phyloP scores from a whole-genome alignment of 495 filamentous ascomycete species.

The Clavariopsis aquatica region DNA sequence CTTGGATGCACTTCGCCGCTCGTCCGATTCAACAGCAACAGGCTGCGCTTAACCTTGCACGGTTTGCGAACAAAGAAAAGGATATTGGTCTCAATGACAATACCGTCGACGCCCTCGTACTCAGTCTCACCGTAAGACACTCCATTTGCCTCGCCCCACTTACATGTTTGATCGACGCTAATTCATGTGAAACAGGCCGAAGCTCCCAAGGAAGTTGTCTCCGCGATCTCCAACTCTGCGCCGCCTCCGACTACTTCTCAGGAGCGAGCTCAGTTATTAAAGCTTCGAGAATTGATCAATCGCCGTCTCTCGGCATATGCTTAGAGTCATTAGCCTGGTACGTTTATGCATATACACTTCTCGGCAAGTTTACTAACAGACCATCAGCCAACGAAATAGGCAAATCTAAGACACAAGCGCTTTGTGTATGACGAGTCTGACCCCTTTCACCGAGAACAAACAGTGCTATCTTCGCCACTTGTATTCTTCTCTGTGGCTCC shows the following conservation, averaged over 20 bases:
- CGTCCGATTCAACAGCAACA: conserved; percentile 44
- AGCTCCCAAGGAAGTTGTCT: conserved; percentile 41
- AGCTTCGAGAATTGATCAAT: conserved; percentile 21
- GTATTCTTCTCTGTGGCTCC: background rate
- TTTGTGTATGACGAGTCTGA: background rate
- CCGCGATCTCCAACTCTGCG: conserved; percentile 19
- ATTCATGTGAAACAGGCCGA: conserved; percentile 43
- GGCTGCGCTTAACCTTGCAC: conserved; percentile 58
- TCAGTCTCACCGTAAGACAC: conserved; percentile 44
- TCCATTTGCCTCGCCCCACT: conserved; percentile 14
- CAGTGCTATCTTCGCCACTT: background rate
- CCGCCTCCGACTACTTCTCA: conserved; percentile 4
- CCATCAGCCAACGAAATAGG: background rate
- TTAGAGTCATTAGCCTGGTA: background rate
- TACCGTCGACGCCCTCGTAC: conserved; percentile 38
- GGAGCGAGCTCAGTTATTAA: conserved; percentile 19
- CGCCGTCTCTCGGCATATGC: conserved; percentile 3
- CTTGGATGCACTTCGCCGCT: conserved; percentile 5
- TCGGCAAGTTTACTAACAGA: background rate
- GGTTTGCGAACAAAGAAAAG: conserved; percentile 46
- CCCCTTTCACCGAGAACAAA: background rate
- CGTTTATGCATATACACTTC: background rate
- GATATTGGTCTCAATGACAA: conserved; percentile 37
- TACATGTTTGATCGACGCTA: conserved; percentile 39
- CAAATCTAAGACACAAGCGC: background rate